Evolutionary conservation across 176 grass and related monocot genomes (phyloP).

Genomic region (Tillandsia fasciculata): DNA sequence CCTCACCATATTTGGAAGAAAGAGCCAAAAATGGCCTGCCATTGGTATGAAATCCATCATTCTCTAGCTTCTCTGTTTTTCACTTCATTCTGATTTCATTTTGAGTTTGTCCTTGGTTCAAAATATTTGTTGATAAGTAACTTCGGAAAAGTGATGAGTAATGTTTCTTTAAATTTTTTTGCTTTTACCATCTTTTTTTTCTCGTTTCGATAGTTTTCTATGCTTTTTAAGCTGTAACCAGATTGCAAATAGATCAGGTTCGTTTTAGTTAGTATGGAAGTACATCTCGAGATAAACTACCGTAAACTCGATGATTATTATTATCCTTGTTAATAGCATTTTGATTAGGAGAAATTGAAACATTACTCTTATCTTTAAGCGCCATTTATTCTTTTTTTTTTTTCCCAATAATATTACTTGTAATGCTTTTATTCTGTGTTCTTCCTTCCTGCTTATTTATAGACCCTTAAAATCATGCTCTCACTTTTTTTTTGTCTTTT

Average conservation of each 20-base stretch:
- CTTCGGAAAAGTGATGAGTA: background rate
- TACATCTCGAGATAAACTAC: too few relatives aligned
- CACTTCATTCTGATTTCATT: background rate
- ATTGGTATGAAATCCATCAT: constrained; percentile 42
- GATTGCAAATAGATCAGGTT: too few relatives aligned
- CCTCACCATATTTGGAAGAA: constrained; percentile 62
- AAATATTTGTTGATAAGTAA: background rate
- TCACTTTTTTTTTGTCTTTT: background rate
- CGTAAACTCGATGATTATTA: too few relatives aligned
- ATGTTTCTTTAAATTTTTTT: background rate
- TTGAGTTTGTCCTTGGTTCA: background rate
- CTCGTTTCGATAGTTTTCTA: too few relatives aligned
- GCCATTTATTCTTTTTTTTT: background rate
- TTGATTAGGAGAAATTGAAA: too few relatives aligned
- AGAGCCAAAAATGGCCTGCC: constrained; percentile 44
- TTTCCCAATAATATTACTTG: too few relatives aligned
- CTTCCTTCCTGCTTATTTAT: too few relatives aligned
- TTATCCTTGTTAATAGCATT: too few relatives aligned
- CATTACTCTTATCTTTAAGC: background rate
- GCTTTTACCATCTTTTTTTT: too few relatives aligned
- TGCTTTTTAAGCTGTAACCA: too few relatives aligned
- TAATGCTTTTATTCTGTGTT: too few relatives aligned
- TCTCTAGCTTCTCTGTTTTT: background rate
- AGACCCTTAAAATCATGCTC: background rate
- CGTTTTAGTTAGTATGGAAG: too few relatives aligned